Evolutionary conservation across 805 yeast species (phyloP).

Genomic region (Yueomyces sp.): DNA sequence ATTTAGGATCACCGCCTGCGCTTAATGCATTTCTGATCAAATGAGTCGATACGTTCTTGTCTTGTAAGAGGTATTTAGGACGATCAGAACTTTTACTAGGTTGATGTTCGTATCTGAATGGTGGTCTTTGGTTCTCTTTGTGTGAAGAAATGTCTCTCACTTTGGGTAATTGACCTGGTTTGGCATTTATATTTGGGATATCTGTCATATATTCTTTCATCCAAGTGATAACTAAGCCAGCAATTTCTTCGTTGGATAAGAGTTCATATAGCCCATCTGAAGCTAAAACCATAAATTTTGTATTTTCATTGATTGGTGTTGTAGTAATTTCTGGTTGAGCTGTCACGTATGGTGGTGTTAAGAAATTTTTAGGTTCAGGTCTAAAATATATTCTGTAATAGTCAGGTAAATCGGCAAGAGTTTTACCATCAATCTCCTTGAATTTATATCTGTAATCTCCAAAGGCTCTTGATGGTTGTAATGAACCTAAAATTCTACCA

Average conservation of each 20-base stretch:
- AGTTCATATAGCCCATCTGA: slow-evolving; percentile 91
- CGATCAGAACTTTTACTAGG: slow-evolving; percentile 9
- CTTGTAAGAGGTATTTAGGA: slow-evolving; percentile 49
- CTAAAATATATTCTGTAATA: slow-evolving; percentile 75
- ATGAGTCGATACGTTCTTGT: slow-evolving; percentile 84
- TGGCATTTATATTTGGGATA: slow-evolving; percentile 4
- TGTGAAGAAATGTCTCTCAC: slow-evolving; percentile 51
- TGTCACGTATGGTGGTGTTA: slow-evolving; percentile 94
- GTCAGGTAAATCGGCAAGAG: slow-evolving; percentile 49
- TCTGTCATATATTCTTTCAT: slow-evolving; percentile 43
- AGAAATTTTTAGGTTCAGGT: slow-evolving; percentile 52
- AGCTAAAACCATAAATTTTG: slow-evolving; percentile 82
- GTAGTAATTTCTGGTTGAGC: slow-evolving; percentile 90
- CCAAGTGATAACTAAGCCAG: slow-evolving; percentile 88
- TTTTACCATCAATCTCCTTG: slow-evolving; percentile 35
- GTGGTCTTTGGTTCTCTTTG: slow-evolving; percentile 49
- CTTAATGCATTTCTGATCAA: slow-evolving; percentile 84
- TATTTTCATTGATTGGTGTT: slow-evolving; percentile 53
- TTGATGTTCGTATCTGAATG: slow-evolving; percentile 43
- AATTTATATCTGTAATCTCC: slow-evolving; percentile 94
- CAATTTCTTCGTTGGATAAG: slow-evolving; percentile 84
- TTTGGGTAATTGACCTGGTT: slow-evolving; percentile 37
- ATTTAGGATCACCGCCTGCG: slow-evolving; percentile 79
- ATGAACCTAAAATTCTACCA: slow-evolving; percentile 84
- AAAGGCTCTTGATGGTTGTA: slow-evolving; percentile 93